These are phyloP conservation scores for Penicillium oxalicum DNA, from an alignment of 2,329 filamentous ascomycete genomes.

Conservation along the genomic window DNA sequence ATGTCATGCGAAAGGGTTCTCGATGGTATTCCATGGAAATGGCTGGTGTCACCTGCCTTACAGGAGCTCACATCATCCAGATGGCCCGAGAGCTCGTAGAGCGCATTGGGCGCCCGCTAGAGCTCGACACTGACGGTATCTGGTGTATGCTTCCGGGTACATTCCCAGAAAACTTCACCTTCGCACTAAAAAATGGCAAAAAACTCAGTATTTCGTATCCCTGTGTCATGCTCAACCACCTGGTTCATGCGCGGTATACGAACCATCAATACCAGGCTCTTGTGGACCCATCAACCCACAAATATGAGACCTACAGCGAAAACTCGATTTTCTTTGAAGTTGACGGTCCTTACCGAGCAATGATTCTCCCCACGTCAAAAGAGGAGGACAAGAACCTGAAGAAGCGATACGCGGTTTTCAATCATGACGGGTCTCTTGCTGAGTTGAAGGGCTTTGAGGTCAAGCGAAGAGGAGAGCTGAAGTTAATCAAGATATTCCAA, in stretches of 20 bases:
- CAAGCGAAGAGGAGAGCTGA: slow-evolving; percentile 93
- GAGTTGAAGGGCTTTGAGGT: slow-evolving; percentile 97
- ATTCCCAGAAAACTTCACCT: slow-evolving; percentile 92
- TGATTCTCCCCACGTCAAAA: slow-evolving; percentile 95
- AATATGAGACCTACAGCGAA: slow-evolving; percentile 94
- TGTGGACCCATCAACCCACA: slow-evolving; percentile 69
- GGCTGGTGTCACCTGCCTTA: slow-evolving; percentile 96
- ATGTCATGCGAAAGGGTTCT: slow-evolving; percentile 98
- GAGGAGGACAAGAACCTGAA: slow-evolving; percentile 99
- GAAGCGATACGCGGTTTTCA: slow-evolving; percentile 98
- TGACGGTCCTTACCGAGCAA: slow-evolving; percentile 93
- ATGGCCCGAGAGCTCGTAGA: slow-evolving; percentile 91
- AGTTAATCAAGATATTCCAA: slow-evolving; percentile 99
- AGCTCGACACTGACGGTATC: slow-evolving; percentile 96
- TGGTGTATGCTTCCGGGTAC: slow-evolving; percentile 98
- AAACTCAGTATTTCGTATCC: slow-evolving; percentile 96
- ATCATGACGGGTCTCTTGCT: slow-evolving; percentile 89
- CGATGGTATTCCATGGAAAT: slow-evolving; percentile 99
- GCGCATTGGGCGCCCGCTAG: slow-evolving; percentile 82
- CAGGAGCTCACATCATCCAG: slow-evolving; percentile 93
- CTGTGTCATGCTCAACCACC: slow-evolving; percentile 97
- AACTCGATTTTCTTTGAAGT: slow-evolving; percentile 99
- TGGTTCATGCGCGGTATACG: slow-evolving; percentile 90
- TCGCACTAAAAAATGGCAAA: slow-evolving; percentile 92
- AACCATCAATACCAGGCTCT: slow-evolving; percentile 97